A percentile compares a stretch with the other conserved stretches of the same genome.
These are phyloP conservation scores for Colletotrichum liriopes DNA, from an alignment of 2,329 filamentous ascomycete genomes.

Conservation along the genomic window DNA sequence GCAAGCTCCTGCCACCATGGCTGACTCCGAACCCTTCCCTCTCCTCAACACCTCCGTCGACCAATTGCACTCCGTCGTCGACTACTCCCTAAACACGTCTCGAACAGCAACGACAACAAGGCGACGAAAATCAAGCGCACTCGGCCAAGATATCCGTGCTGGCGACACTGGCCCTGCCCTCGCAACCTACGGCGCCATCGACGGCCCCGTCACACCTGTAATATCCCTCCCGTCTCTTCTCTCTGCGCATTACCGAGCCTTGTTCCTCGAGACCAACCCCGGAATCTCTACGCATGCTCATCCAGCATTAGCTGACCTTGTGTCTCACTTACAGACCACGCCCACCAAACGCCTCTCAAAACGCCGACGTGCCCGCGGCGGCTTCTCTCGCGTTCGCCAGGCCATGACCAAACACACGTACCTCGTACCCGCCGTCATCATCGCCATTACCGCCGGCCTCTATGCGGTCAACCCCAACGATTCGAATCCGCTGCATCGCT, in stretches of 20 bases:
- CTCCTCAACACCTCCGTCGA: conserved; percentile 67
- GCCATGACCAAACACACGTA: conserved; percentile 74
- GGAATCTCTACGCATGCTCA: not conserved
- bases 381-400: conserved; percentile 65
- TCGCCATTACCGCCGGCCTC: conserved; percentile 73
- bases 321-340: conserved; percentile 20
- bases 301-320: conserved; percentile 12
- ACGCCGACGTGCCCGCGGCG: conserved; percentile 69
- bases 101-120: conserved; percentile 61
- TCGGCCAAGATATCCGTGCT: conserved; percentile 67
- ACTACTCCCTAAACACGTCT: conserved; percentile 49
- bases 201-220: conserved; percentile 31
- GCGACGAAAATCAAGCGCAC: conserved; percentile 70
- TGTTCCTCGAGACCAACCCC: not conserved
- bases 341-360: conserved; percentile 64
- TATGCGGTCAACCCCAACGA: conserved; percentile 84
- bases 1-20: conserved; percentile 26
- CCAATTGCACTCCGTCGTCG: conserved; percentile 60
- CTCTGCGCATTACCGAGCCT: not conserved
- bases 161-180: conserved; percentile 71
- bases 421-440: conserved; percentile 77
- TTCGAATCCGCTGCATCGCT: conserved; percentile 84
- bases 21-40: conserved; percentile 67
- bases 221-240: conserved; percentile 2
- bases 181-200: conserved; percentile 59